Evolutionary conservation across 106 monocot species (phyloP).

Genomic region (Dendrobium officinale): DNA sequence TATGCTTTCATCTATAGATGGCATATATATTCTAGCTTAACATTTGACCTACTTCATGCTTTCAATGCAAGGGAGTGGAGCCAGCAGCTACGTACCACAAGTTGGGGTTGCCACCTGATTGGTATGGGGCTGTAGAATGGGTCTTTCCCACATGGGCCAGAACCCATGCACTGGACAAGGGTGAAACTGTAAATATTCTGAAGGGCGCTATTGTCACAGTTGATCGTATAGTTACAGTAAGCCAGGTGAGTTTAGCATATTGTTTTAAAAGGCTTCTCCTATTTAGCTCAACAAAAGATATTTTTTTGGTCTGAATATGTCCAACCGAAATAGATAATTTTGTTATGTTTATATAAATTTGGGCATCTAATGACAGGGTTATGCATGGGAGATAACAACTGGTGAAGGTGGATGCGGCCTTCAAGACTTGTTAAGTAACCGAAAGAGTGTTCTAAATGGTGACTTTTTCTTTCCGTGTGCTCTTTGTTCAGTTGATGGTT

Average conservation of each 20-base stretch:
- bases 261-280: not conserved
- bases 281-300: not conserved
- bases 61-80: slow-evolving; percentile 57
- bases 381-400: slow-evolving; percentile 95
- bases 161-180: slow-evolving; percentile 85
- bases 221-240: slow-evolving; percentile 87
- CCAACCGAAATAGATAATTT: not conserved
- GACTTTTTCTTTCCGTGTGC: not conserved
- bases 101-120: slow-evolving; percentile 67
- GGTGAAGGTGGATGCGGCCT: slow-evolving; percentile 88
- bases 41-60: not conserved
- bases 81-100: slow-evolving; percentile 60
- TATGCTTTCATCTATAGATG: not conserved
- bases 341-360: not conserved
- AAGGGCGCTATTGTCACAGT: slow-evolving; percentile 90
- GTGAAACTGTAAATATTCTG: slow-evolving; percentile 86
- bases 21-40: not conserved
- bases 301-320: slow-evolving; percentile 7
- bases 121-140: slow-evolving; percentile 89
- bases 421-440: slow-evolving; percentile 53
- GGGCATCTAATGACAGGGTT: slow-evolving; percentile 45
- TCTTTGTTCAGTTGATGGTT: slow-evolving; percentile 1
- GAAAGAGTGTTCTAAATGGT: slow-evolving; percentile 84
- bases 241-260: slow-evolving; percentile 42
- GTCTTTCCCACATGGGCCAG: slow-evolving; percentile 85